Evolutionary conservation across 768 basidiomycete species (phyloP).

Genomic region (Tricholoma sp.): DNA sequence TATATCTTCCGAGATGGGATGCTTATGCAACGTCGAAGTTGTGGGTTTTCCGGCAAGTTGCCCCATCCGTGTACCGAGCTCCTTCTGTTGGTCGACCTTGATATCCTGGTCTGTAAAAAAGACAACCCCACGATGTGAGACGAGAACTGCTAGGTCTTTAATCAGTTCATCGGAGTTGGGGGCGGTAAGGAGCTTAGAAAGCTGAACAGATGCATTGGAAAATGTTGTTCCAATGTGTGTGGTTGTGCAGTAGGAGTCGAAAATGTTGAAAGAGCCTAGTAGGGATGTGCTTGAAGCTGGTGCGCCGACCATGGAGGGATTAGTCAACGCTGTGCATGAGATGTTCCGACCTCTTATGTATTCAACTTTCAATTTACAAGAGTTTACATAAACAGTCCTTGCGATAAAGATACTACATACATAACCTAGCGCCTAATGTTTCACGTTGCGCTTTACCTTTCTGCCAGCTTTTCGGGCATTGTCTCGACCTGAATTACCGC

Average conservation of each 20-base stretch:
- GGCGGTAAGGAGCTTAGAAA: constrained; percentile 39
- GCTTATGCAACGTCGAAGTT: constrained; percentile 46
- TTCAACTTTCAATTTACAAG: no score
- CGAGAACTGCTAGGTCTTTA: constrained; percentile 48
- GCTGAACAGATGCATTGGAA: constrained; percentile 36
- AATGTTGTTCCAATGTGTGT: constrained; percentile 56
- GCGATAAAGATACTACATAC: no score
- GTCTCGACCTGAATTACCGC: constrained; percentile 33
- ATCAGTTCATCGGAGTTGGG: constrained; percentile 46
- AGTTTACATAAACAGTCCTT: no score
- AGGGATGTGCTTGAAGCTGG: constrained; percentile 19
- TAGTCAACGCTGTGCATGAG: no score
- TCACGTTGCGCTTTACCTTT: no score
- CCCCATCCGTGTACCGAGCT: constrained; percentile 45
- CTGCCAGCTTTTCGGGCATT: no score
- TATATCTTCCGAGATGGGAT: constrained; percentile 48
- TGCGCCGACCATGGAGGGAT: constrained; percentile 22
- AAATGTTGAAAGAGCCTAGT: constrained; percentile 32
- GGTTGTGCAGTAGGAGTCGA: constrained; percentile 37
- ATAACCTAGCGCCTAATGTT: no score
- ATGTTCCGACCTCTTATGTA: no score
- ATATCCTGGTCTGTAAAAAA: constrained; percentile 58
- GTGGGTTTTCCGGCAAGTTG: constrained; percentile 43
- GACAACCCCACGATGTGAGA: constrained; percentile 55
- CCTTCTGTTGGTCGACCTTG: constrained; percentile 43